These are phyloP conservation scores for Crepidotus variabilis DNA, from an alignment of 768 basidiomycete genomes.

Conservation along the genomic window DNA sequence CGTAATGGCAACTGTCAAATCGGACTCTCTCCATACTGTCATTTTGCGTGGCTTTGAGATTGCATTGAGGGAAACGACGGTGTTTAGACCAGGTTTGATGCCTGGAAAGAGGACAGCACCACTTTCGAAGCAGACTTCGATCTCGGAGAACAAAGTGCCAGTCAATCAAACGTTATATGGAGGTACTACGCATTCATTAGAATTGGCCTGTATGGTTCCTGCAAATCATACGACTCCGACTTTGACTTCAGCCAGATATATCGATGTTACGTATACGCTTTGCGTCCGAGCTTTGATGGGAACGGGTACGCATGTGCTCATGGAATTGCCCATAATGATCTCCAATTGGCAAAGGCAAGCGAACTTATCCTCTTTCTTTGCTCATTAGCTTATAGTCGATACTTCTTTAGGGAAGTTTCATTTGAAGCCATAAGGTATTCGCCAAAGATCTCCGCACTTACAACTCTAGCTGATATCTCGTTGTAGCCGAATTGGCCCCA, in stretches of 20 bases:
- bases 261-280: slow-evolving; percentile 81
- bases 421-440: slow-evolving; percentile 59
- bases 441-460: slow-evolving; percentile 21
- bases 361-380: not conserved
- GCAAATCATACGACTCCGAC: slow-evolving; percentile 77
- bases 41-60: slow-evolving; percentile 84
- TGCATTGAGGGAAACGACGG: slow-evolving; percentile 70
- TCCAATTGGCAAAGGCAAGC: slow-evolving; percentile 84
- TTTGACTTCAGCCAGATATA: slow-evolving; percentile 75
- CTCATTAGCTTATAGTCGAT: slow-evolving; percentile 2
- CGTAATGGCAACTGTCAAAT: slow-evolving; percentile 68
- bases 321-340: slow-evolving; percentile 77
- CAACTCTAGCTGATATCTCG: not conserved
- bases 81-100: slow-evolving; percentile 62
- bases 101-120: slow-evolving; percentile 58
- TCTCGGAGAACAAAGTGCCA: slow-evolving; percentile 70
- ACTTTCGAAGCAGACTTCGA: slow-evolving; percentile 45
- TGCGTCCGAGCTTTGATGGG: slow-evolving; percentile 77
- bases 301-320: slow-evolving; percentile 53
- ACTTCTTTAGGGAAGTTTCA: slow-evolving; percentile 57
- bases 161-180: slow-evolving; percentile 73
- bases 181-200: slow-evolving; percentile 66
- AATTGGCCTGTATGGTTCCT: slow-evolving; percentile 68
- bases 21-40: slow-evolving; percentile 62
- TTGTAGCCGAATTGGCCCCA: slow-evolving; percentile 43